Evolutionary conservation across 2,329 filamentous ascomycete species (phyloP).

Genomic region (Dothideomycetes sp.): DNA sequence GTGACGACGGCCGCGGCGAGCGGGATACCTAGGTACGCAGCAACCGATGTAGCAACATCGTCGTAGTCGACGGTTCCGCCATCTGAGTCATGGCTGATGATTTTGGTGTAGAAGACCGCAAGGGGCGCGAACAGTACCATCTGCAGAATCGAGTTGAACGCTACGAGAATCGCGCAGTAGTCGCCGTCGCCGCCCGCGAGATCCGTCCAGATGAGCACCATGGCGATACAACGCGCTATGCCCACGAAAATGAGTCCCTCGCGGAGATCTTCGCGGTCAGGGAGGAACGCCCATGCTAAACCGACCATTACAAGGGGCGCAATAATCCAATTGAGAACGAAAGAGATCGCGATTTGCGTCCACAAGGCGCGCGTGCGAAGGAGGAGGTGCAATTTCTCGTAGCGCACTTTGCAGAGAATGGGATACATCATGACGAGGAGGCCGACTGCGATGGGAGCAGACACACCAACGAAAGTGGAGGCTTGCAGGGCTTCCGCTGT

Average conservation of each 20-base stretch:
- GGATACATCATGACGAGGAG: slow-evolving; percentile 91
- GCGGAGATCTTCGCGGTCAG: slow-evolving; percentile 35
- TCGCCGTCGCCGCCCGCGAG: slow-evolving; percentile 66
- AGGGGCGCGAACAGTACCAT: slow-evolving; percentile 37
- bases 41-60: slow-evolving; percentile 71
- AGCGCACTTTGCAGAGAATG: slow-evolving; percentile 77
- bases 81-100: slow-evolving; percentile 47
- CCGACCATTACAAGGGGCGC: slow-evolving; percentile 70
- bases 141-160: slow-evolving; percentile 37
- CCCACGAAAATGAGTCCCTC: slow-evolving; percentile 71
- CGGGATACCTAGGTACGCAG: slow-evolving; percentile 72
- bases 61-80: slow-evolving; percentile 40
- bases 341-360: slow-evolving; percentile 67
- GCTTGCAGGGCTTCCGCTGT: slow-evolving; percentile 53
- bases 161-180: slow-evolving; percentile 59
- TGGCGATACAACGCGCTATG: slow-evolving; percentile 76
- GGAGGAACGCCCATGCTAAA: slow-evolving; percentile 45
- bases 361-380: slow-evolving; percentile 54
- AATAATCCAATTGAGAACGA: slow-evolving; percentile 73
- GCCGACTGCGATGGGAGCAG: slow-evolving; percentile 62
- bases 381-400: slow-evolving; percentile 60
- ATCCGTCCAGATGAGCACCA: slow-evolving; percentile 75
- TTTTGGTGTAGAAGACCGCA: slow-evolving; percentile 45
- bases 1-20: slow-evolving; percentile 71
- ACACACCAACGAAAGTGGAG: slow-evolving; percentile 62